Percentiles rank a stretch among this genome's conserved stretches.
Conservation (phyloP, 225 moss, liverwort and hornwort genomes). For the Polytrichum commune region DNA sequence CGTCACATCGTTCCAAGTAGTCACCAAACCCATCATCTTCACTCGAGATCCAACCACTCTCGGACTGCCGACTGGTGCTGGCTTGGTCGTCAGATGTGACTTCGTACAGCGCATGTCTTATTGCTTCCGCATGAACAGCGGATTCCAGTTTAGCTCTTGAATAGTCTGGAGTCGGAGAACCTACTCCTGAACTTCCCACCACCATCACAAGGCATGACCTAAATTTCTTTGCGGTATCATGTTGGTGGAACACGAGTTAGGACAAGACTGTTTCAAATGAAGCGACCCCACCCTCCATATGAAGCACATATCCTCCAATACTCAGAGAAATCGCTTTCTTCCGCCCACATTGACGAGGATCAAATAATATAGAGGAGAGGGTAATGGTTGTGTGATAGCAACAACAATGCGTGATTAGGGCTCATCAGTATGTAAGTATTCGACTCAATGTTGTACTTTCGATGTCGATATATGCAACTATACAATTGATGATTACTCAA, state of each 20-base stretch:
- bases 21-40: conserved; percentile 71
- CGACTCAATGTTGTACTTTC: not conserved
- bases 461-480: not conserved
- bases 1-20: conserved; percentile 48
- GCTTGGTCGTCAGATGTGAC: conserved; percentile 67
- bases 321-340: too few species aligned
- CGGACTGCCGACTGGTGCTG: conserved; percentile 58
- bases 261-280: too few species aligned
- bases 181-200: conserved; percentile 56
- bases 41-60: conserved; percentile 66
- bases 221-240: too few species aligned
- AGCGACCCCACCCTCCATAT: too few species aligned
- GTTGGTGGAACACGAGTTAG: too few species aligned
- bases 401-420: not conserved
- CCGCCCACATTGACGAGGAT: too few species aligned
- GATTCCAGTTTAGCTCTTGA: conserved; percentile 57
- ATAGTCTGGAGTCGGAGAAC: conserved; percentile 74
- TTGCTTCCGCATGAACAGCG: conserved; percentile 79
- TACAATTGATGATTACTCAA: not conserved
- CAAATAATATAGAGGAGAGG: too few species aligned
- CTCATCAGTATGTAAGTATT: not conserved
- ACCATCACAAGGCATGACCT: not conserved
- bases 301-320: too few species aligned
- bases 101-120: conserved; percentile 74
- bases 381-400: not conserved